Evolutionary conservation across 148 eudicot species (phyloP).

Genomic region (Persicaria tinctoria): DNA sequence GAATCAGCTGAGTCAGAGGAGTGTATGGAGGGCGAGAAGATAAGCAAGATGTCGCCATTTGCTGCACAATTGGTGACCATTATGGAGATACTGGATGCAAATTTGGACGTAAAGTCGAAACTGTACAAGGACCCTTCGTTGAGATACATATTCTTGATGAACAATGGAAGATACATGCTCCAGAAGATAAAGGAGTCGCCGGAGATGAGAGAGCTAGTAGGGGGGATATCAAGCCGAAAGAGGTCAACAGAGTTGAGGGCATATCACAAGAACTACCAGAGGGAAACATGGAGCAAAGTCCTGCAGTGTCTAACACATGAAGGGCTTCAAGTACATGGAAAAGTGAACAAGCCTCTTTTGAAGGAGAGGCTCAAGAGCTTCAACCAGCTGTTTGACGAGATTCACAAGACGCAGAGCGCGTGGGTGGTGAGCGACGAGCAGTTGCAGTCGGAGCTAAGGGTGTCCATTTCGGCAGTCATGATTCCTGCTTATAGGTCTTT

Average conservation of each 20-base stretch:
- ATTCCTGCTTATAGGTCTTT: constrained; percentile 91
- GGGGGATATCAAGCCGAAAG: constrained; percentile 45
- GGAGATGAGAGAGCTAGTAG: constrained; percentile 54
- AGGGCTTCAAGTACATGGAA: constrained; percentile 1
- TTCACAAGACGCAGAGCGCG: constrained; percentile 58
- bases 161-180: constrained; percentile 69
- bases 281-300: constrained; percentile 11
- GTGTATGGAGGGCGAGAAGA: no score
- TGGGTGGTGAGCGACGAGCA: constrained; percentile 94
- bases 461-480: constrained; percentile 64
- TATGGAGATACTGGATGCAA: constrained; percentile 43
- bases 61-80: constrained; percentile 32
- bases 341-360: background rate
- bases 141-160: constrained; percentile 64
- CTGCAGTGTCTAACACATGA: background rate
- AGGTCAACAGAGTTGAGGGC: constrained; percentile 55
- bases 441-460: constrained; percentile 77
- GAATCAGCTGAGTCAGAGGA: background rate
- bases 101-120: constrained; percentile 53
- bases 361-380: constrained; percentile 29
- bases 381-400: constrained; percentile 60
- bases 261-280: constrained; percentile 72
- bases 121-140: constrained; percentile 59
- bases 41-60: constrained; percentile 25
- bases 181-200: constrained; percentile 66